Base-by-base conservation (phyloP, 805 yeast species). In the Saccharomycopsis sp. region DNA sequence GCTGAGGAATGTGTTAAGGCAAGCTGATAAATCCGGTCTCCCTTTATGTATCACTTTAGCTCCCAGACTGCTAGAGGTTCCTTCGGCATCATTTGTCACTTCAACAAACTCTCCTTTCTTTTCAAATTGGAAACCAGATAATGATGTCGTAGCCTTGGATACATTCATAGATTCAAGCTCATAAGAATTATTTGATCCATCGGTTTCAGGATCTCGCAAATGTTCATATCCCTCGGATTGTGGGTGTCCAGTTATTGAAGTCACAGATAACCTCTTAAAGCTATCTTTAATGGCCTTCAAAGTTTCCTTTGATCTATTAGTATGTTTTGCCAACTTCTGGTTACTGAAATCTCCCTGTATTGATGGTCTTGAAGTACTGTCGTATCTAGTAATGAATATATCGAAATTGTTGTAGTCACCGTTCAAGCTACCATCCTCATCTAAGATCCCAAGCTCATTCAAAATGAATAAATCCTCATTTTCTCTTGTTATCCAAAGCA, bases 401-500 rank as follows among this genome's bases (percentile, higher is more conserved):
- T 42, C 35, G 9, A 42, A 19, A 23, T 36, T 35, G n/a, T 19
- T n/a, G 28, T 39, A 13, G 20, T 67, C 65, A 8, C 67, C 53
- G 4, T 66, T 68, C 17, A 40, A 46, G 3, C 54, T 45, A 9
- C 24, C 33, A 16, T 32, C 8, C 19, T 40, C 39, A 5, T 33
- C 32, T 22, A 48, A 23, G 2, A 66, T 45, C 1, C 58, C 51
- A 13, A 74, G 51, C 21, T 70, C 66, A 9, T 66, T 60, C 33
- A 77, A 57, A 4, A 79, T 56, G 54, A 67, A 72, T 14, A 71
- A 48, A 54, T 81, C 86, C 2, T 60, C 54, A 36, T 61, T 62
- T 43, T 65, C 67, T 36, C 71, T 61, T 0, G 75, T 63, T 19
- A 77, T 63, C 90, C 90, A 82, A 5, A 72, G 59, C 41, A 80